Percentiles rank a stretch among this genome's conserved stretches.
Evolutionary conservation across 352 stramenopile genomes (phyloP).

Genomic region (Phytophthora brassicae): DNA sequence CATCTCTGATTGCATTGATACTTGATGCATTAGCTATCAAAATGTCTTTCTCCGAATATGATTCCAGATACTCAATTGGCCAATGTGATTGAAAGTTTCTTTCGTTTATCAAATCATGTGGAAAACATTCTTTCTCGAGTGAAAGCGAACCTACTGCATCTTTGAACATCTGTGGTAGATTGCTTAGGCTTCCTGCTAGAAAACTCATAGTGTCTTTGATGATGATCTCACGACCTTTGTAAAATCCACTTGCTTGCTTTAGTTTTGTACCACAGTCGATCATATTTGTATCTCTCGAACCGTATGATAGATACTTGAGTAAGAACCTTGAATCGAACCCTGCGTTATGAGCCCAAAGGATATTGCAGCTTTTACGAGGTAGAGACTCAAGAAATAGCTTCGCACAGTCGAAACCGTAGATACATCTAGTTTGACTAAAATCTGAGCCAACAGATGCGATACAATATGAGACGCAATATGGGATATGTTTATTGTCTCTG

Average conservation of each 20-base stretch:
- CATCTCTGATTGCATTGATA: not conserved
- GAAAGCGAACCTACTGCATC: not conserved
- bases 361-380: constrained; percentile 4
- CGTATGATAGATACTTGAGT: not conserved
- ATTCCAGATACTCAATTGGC: constrained; percentile 4
- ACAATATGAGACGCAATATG: constrained; percentile 11
- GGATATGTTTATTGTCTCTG: not conserved
- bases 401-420: constrained; percentile 11
- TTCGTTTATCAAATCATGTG: constrained; percentile 6
- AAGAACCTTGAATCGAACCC: constrained; percentile 5
- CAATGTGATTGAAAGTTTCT: not conserved
- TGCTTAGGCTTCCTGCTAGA: not conserved
- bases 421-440: constrained; percentile 7
- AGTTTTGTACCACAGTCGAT: constrained; percentile 2
- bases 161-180: constrained; percentile 7
- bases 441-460: constrained; percentile 3
- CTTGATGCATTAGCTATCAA: not conserved
- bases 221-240: not conserved
- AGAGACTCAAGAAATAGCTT: constrained; percentile 3
- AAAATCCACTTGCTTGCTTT: constrained; percentile 8
- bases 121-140: constrained; percentile 13
- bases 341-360: constrained; percentile 7
- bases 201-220: constrained; percentile 12
- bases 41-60: constrained; percentile 1
- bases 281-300: constrained; percentile 2